Percentiles rank a stretch among this genome's conserved stretches.
phyloP scores from a whole-genome alignment of 2,329 filamentous ascomycete species.

The Microascus cirrosus region DNA sequence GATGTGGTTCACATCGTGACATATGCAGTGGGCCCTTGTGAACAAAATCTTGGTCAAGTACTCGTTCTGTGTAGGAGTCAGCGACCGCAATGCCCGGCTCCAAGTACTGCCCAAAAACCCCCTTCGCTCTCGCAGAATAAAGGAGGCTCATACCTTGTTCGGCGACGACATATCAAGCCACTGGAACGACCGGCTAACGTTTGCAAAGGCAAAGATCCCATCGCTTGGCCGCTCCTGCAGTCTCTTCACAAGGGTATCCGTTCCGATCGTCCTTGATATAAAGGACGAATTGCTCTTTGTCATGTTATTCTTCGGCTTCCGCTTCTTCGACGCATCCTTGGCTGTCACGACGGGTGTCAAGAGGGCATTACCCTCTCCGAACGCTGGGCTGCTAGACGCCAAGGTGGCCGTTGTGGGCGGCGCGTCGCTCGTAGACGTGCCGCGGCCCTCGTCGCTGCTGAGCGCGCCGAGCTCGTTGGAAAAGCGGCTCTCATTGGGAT shows the following conservation, averaged over 20 bases:
- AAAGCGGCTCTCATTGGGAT: slow-evolving; percentile 46
- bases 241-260: slow-evolving; percentile 70
- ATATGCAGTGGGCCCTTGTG: slow-evolving; percentile 89
- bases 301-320: slow-evolving; percentile 97
- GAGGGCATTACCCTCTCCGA: slow-evolving; percentile 76
- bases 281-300: slow-evolving; percentile 98
- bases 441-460: slow-evolving; percentile 44
- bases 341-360: slow-evolving; percentile 48
- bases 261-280: slow-evolving; percentile 89
- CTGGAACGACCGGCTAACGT: slow-evolving; percentile 90
- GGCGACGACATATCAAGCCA: slow-evolving; percentile 84
- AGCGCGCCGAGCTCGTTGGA: slow-evolving; percentile 49
- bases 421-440: slow-evolving; percentile 40
- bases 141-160: slow-evolving; percentile 40
- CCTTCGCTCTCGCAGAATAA: not conserved
- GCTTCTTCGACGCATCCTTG: slow-evolving; percentile 68
- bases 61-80: slow-evolving; percentile 48
- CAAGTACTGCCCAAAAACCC: not conserved
- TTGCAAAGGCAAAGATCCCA: slow-evolving; percentile 83
- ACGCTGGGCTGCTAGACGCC: slow-evolving; percentile 49
- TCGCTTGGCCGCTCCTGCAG: slow-evolving; percentile 67
- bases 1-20: slow-evolving; percentile 79
- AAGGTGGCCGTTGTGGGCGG: slow-evolving; percentile 25
- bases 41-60: slow-evolving; percentile 94
- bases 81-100: not conserved